Evolutionary conservation across 768 basidiomycete species (phyloP), one percentile per base, ranked within the genome.

Genomic region (Leucocoprinus birnbaumii): DNA sequence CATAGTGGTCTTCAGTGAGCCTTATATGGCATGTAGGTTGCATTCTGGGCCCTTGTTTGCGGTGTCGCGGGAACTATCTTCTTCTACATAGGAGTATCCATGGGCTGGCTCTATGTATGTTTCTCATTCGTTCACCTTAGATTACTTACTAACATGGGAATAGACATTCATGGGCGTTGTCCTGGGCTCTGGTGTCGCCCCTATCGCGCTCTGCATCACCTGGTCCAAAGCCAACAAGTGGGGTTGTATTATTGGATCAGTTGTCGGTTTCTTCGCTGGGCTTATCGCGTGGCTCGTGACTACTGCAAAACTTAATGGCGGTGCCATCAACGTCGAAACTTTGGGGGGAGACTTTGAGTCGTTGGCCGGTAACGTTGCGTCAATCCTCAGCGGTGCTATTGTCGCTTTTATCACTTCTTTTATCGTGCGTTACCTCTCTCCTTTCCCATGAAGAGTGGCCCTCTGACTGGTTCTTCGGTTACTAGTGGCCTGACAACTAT

Each of bases 51-150:
- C 0, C 61, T 93, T 38, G 75, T 89, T 34, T 93, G 92, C 80
- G 92, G 85, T 19, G 61, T 93, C n/a, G 85, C 88, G 0, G 92
- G 92, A 0, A 68, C 89, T 25, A 87, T 92, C 49, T 96, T 96
- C 76, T 91, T 75, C 71, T 94, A 89, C 66, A 92, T 94, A 59
- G 93, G 93, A 6, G 85, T 95, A 25, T 91, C 88, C 24, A 88
- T 95, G 88, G 93, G 93, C 19, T 95, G 92, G 91, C 84, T 95
- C 53, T 94, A 94, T 61, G 87, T 91, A 60, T 48, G 86, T 77
- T 90, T 31, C n/a, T 31, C 31, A 11, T 11, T 31, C 5, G 11
- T 31, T 31, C 6, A 11, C 31, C 31, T 11, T 31, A 11, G 5
- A 11, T 5, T 31, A 5, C 11, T 5, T 31, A 11, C 31, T 31